phyloP scores from a whole-genome alignment of 2,329 filamentous ascomycete species.

The Pseudocercospora ulei region DNA sequence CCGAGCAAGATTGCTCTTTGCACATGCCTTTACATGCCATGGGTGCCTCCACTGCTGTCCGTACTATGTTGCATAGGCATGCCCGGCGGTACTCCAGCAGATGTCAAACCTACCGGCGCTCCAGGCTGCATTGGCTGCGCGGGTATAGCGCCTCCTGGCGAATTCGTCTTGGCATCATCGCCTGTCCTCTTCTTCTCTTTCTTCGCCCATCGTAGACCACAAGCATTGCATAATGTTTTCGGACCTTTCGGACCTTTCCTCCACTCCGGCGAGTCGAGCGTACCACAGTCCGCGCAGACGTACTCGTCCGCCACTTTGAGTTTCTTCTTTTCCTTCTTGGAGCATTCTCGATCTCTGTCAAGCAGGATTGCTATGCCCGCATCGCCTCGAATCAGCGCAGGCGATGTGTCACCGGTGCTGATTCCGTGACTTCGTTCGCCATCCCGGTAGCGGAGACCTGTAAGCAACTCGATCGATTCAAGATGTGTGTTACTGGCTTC shows the following conservation, averaged over 20 bases:
- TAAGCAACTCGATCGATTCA: constrained; percentile 87
- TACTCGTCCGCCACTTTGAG: constrained; percentile 75
- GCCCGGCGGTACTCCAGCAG: constrained; percentile 19
- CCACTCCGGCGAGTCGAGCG: constrained; percentile 90
- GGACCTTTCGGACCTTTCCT: constrained; percentile 84
- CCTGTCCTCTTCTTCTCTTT: constrained; percentile 35
- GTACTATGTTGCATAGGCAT: constrained; percentile 24
- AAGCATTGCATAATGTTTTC: constrained; percentile 93
- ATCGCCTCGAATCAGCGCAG: constrained; percentile 72
- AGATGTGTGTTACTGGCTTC: constrained; percentile 62
- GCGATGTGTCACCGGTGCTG: constrained; percentile 73
- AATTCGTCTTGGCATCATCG: constrained; percentile 25
- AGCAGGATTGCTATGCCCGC: constrained; percentile 74
- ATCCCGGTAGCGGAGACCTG: constrained; percentile 74
- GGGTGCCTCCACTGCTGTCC: constrained; percentile 14
- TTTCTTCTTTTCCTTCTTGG: constrained; percentile 83
- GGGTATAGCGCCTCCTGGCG: constrained; percentile 17
- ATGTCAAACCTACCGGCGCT: constrained; percentile 16
- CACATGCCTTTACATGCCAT: constrained; percentile 12
- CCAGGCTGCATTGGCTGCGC: constrained; percentile 16
- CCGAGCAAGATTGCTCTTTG: constrained; percentile 1
- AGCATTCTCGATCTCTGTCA: constrained; percentile 69
- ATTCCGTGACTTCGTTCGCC: constrained; percentile 82
- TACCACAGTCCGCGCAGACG: constrained; percentile 91
- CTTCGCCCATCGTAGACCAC: constrained; percentile 48